phyloP scores from a whole-genome alignment of 2,329 filamentous ascomycete species.

The Pseudohalonectria lignicola region DNA sequence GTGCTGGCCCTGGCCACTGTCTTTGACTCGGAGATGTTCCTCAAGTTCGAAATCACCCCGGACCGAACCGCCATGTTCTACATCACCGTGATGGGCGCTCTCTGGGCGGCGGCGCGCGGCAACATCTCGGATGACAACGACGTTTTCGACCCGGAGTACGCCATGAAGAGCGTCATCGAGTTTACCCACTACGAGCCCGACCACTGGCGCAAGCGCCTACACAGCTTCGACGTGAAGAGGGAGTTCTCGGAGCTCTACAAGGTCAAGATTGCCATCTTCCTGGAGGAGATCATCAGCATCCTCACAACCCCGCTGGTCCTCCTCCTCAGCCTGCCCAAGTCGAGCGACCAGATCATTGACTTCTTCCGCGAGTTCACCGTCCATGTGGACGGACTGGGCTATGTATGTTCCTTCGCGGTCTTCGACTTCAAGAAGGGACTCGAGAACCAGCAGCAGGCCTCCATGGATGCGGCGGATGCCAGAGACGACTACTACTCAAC shows the following conservation, averaged over 20 bases:
- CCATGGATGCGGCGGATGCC: conserved; percentile 44
- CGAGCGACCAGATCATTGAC: conserved; percentile 87
- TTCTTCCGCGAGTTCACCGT: conserved; percentile 98
- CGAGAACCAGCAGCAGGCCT: conserved; percentile 27
- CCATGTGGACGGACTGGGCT: conserved; percentile 89
- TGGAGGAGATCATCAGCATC: conserved; percentile 88
- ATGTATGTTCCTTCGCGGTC: conserved; percentile 94
- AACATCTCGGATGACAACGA: conserved; percentile 78
- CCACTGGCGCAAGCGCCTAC: conserved; percentile 81
- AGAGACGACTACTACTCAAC: conserved; percentile 89
- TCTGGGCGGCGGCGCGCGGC: conserved; percentile 76
- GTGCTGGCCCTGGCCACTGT: conserved; percentile 76
- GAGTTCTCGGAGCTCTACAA: conserved; percentile 91
- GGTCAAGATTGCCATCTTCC: conserved; percentile 80
- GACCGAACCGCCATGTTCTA: conserved; percentile 89
- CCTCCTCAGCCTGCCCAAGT: conserved; percentile 74
- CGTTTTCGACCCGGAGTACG: conserved; percentile 87
- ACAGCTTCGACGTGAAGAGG: conserved; percentile 83
- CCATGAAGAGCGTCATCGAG: conserved; percentile 77
- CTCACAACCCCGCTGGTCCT: conserved; percentile 85
- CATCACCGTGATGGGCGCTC: conserved; percentile 66
- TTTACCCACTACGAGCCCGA: conserved; percentile 87
- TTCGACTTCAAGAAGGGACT: conserved; percentile 90
- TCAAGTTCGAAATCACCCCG: conserved; percentile 82
- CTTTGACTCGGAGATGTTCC: conserved; percentile 82